Conservation (phyloP, 2,329 filamentous ascomycete genomes). For the Neopestalotiopsis clavispora region DNA sequence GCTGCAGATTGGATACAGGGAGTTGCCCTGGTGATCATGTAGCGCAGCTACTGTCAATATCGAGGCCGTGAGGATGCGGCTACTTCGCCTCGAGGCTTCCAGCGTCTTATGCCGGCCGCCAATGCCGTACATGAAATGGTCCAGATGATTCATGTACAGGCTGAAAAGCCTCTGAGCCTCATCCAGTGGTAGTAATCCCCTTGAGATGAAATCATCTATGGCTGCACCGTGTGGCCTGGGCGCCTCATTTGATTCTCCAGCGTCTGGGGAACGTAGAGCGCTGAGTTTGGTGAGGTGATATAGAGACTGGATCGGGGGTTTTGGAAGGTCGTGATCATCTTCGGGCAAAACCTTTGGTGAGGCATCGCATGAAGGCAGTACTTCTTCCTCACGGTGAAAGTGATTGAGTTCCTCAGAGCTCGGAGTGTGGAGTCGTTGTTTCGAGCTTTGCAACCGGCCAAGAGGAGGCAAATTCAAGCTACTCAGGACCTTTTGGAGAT, state of each 20-base stretch:
- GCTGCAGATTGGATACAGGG: conserved; percentile 26
- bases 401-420: conserved; percentile 21
- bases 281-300: conserved; percentile 44
- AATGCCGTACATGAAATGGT: conserved; percentile 55
- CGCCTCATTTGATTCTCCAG: conserved; percentile 14
- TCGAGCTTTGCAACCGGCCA: conserved; percentile 23
- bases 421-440: conserved; percentile 19
- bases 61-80: conserved; percentile 56
- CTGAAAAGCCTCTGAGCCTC: conserved; percentile 57
- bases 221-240: conserved; percentile 7
- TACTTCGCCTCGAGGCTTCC: conserved; percentile 57
- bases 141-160: conserved; percentile 54
- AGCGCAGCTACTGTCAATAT: conserved; percentile 54
- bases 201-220: conserved; percentile 46
- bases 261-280: conserved; percentile 40
- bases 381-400: conserved; percentile 17
- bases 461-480: conserved; percentile 24
- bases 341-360: conserved; percentile 28
- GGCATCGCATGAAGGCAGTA: conserved; percentile 30
- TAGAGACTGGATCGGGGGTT: conserved; percentile 44
- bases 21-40: conserved; percentile 30
- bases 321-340: conserved; percentile 40
- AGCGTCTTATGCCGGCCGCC: conserved; percentile 54
- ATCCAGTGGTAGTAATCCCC: conserved; percentile 47
- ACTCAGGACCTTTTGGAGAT: conserved; percentile 25